Base-by-base conservation (phyloP, 805 yeast species). In the Candida tibetensis region DNA sequence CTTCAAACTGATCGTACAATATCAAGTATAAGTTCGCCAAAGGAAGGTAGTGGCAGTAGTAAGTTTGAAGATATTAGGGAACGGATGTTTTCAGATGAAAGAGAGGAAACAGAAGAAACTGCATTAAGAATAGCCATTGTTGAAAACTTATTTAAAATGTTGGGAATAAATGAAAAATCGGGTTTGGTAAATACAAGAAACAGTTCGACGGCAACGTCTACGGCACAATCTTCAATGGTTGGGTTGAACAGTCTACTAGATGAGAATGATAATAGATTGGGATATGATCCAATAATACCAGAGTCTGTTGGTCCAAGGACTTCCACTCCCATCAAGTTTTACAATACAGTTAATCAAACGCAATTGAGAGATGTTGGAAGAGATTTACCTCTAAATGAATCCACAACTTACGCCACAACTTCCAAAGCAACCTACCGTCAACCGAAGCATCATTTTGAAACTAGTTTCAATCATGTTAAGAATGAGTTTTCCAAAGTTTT, bases 81-180 rank as follows among this genome's bases (percentile, higher is more conserved):
- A 15, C 49, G 66, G 38, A 55, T 66, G 9, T 77, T 80, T 45
- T 71, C 82, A 4, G 77, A 72, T 21, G 81, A 77, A 27, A 46
- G 57, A 22, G 87, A 82, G 42, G 91, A 82, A 47, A 77, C 84
- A 0, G 89, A 85, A 48, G 91, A 84, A 33, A 68, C 77, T 0
- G 71, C 84, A 0, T 58, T 83, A 17, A 64, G 84, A 37, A 65
- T 72, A 15, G 86, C 91, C 0, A 58, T 89, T 1, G 74, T 82
- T 4, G 95, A 85, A 48, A 82, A 80, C 17, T 73, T 89, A 29
- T 82, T 88, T 53, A 71, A 71, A 36, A 63, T 78, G 22, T 63
- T 88, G 23, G 96, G 96, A 0, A 70, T 88, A 8, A 54, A 56
- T 14, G 69, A 63, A 30, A 40, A 19, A 7, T 21, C 39, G 5